These are phyloP conservation scores for Talaromyces sp. DNA, from an alignment of 2,329 filamentous ascomycete species.

Conservation along the genomic window DNA sequence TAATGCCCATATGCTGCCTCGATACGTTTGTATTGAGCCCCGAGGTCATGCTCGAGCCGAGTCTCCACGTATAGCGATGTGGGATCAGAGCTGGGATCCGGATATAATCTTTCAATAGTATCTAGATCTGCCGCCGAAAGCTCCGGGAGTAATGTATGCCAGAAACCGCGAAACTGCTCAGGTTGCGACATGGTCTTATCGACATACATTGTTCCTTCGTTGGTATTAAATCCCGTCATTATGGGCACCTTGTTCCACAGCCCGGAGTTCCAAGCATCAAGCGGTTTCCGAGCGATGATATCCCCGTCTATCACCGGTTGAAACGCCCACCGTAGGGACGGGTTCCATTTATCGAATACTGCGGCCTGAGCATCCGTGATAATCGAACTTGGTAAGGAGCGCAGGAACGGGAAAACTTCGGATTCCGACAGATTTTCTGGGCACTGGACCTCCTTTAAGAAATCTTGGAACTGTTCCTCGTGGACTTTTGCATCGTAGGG, in stretches of 20 bases:
- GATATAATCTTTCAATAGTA: conserved; percentile 61
- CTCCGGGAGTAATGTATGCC: conserved; percentile 59
- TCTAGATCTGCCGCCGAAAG: conserved; percentile 55
- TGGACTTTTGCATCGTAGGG: conserved; percentile 44
- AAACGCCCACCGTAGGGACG: conserved; percentile 57
- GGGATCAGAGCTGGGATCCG: conserved; percentile 47
- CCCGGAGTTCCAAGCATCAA: conserved; percentile 58
- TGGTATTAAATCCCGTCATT: conserved; percentile 68
- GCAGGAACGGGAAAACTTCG: conserved; percentile 44
- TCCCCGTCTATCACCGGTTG: conserved; percentile 67
- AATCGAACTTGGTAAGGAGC: conserved; percentile 36
- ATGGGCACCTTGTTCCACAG: conserved; percentile 60
- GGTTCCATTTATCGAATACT: conserved; percentile 49
- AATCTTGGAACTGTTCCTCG: conserved; percentile 47
- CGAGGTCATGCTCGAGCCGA: conserved; percentile 34
- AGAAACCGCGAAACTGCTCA: conserved; percentile 60
- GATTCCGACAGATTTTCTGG: conserved; percentile 26
- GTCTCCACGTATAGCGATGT: neutral
- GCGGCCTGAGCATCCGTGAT: conserved; percentile 43
- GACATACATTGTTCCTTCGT: conserved; percentile 68
- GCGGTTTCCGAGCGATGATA: conserved; percentile 58
- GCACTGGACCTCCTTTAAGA: conserved; percentile 40
- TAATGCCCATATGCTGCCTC: conserved; percentile 53
- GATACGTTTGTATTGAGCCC: conserved; percentile 53
- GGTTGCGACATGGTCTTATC: conserved; percentile 50